Conservation (phyloP, 345 rosid genomes). For the Syzygium oleosum region DNA sequence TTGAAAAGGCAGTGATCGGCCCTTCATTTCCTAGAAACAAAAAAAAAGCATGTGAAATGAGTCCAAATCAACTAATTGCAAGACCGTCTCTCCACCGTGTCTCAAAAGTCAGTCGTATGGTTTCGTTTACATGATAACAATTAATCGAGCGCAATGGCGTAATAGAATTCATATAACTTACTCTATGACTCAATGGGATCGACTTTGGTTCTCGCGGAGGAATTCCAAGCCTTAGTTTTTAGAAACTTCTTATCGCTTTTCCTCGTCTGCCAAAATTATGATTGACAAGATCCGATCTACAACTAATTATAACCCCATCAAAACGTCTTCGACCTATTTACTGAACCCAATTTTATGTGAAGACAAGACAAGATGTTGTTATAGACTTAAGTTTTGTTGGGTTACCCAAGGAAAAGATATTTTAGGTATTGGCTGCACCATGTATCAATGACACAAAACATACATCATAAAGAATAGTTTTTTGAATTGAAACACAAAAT, state of each 20-base stretch:
- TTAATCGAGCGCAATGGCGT: not conserved
- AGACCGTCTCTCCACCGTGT: not conserved
- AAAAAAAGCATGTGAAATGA: not conserved
- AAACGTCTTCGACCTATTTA: not conserved
- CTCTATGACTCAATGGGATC: not conserved
- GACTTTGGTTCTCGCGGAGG: not conserved
- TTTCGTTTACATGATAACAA: not conserved
- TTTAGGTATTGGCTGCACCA: not conserved
- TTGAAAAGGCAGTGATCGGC: not conserved
- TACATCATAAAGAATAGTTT: not conserved
- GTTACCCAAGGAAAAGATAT: not conserved
- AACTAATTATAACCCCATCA: not conserved
- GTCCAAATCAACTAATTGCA: not conserved
- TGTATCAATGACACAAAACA: not conserved
- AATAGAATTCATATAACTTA: not conserved
- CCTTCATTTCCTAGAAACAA: not conserved
- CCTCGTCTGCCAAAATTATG: not conserved
- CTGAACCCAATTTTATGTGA: not conserved
- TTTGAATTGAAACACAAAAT: not conserved
- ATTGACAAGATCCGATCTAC: not conserved
- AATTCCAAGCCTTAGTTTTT: not conserved
- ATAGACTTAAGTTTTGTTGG: not conserved
- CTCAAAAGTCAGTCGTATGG: not conserved
- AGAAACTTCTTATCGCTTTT: not conserved
- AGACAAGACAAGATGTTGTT: not conserved